phyloP scores from a whole-genome alignment of 495 filamentous ascomycete species.

The Pseudotulostoma volvatum region DNA sequence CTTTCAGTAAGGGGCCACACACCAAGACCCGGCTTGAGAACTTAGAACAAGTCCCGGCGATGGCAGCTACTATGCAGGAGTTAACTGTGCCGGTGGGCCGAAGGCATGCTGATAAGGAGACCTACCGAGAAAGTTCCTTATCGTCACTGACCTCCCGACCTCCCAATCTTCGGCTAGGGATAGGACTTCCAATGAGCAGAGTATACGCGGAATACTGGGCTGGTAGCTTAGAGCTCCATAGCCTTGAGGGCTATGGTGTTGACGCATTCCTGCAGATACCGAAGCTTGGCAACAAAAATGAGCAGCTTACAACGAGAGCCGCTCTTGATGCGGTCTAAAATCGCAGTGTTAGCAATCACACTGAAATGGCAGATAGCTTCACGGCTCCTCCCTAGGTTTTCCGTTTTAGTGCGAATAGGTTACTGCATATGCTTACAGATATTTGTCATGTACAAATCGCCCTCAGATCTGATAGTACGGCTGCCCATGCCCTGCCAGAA shows the following conservation, averaged over 20 bases:
- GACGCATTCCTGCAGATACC: constrained; percentile 95
- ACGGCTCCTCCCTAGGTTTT: no score
- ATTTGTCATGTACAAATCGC: no score
- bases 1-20: constrained; percentile 80
- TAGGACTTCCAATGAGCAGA: constrained; percentile 83
- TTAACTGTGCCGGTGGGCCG: constrained; percentile 28
- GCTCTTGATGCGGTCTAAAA: constrained; percentile 72
- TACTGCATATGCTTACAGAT: no score
- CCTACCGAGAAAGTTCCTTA: constrained; percentile 45
- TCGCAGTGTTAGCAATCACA: neutral
- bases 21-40: constrained; percentile 60
- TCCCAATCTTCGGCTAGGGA: constrained; percentile 77
- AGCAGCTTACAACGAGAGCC: constrained; percentile 79
- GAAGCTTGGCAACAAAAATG: constrained; percentile 96
- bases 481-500: no score
- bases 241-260: constrained; percentile 90
- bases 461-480: no score
- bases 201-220: constrained; percentile 99
- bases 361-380: no score
- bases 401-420: no score
- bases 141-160: constrained; percentile 62
- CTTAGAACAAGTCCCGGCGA: constrained; percentile 69
- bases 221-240: constrained; percentile 80
- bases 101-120: constrained; percentile 17
- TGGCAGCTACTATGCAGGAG: constrained; percentile 93